Conservation (phyloP, 2,329 filamentous ascomycete genomes). For the Lecanicillium sp. region DNA sequence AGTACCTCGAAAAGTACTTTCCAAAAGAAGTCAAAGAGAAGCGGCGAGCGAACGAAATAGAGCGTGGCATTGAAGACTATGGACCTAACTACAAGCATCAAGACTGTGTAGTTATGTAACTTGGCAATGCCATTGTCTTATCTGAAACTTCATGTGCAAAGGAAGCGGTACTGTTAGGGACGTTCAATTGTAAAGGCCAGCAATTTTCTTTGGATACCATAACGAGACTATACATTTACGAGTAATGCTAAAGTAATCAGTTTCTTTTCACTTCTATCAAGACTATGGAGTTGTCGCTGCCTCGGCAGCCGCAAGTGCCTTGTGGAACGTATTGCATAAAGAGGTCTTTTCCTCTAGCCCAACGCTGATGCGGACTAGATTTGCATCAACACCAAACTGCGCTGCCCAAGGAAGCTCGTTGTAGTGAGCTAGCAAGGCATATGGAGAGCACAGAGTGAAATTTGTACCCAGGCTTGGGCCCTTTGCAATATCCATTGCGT, state of each 20-base stretch:
- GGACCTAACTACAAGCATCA: constrained; percentile 55
- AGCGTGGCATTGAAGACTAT: constrained; percentile 65
- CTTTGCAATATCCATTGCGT: constrained; percentile 79
- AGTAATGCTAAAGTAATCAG: constrained; percentile 1
- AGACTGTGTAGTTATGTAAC: constrained; percentile 53
- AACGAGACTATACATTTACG: no score
- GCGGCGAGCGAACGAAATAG: constrained; percentile 62
- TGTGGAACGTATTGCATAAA: constrained; percentile 54
- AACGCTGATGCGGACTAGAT: constrained; percentile 79
- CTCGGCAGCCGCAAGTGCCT: constrained; percentile 57
- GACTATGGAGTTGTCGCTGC: constrained; percentile 7
- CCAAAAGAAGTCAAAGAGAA: constrained; percentile 61
- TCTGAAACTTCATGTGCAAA: no score
- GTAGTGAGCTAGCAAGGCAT: constrained; percentile 87
- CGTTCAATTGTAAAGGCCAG: no score
- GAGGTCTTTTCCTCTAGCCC: constrained; percentile 72
- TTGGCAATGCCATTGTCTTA: constrained; percentile 1
- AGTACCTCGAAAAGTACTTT: constrained; percentile 69
- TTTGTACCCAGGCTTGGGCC: constrained; percentile 94
- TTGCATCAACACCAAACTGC: constrained; percentile 69
- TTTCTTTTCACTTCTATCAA: no score
- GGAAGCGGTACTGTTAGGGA: no score
- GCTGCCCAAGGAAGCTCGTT: constrained; percentile 85
- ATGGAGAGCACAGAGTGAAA: constrained; percentile 87
- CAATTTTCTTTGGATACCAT: no score